A percentile compares a stretch with the other conserved stretches of the same genome.
Conservation (phyloP, 2,329 filamentous ascomycete genomes). For the Ophiognomonia clavigignenti-juglandacearum region DNA sequence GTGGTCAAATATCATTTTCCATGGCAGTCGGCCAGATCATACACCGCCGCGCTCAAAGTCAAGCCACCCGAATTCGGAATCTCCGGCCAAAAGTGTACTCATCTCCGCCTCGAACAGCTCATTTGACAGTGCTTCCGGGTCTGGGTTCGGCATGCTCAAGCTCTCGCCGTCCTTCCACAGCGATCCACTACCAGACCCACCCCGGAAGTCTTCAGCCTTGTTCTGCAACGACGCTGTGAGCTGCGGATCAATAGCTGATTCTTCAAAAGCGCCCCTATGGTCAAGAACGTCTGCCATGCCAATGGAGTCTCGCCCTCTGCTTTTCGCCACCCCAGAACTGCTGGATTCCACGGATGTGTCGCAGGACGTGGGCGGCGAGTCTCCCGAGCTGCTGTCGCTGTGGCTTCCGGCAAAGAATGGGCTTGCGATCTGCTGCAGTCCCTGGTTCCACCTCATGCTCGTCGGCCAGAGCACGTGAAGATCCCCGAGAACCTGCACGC, state of each 20-base stretch:
- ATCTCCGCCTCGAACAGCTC: slow-evolving; percentile 21
- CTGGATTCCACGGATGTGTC: slow-evolving; percentile 4
- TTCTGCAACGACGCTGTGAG: not conserved
- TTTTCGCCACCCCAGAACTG: not conserved
- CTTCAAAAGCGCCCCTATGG: not conserved
- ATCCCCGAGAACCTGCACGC: slow-evolving; percentile 18
- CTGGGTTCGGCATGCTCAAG: not conserved
- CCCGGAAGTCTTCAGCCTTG: not conserved
- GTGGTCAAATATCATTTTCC: not conserved
- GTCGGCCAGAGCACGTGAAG: slow-evolving; percentile 21
- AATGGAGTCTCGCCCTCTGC: not conserved
- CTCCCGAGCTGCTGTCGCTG: slow-evolving; percentile 4
- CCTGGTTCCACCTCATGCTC: slow-evolving; percentile 20
- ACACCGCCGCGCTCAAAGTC: slow-evolving; percentile 10
- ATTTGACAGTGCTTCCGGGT: slow-evolving; percentile 16
- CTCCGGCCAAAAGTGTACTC: slow-evolving; percentile 17
- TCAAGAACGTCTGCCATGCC: not conserved
- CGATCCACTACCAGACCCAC: not conserved
- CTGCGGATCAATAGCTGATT: slow-evolving; percentile 13
- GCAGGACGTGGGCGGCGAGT: slow-evolving; percentile 10
- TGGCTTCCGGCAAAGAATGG: slow-evolving; percentile 10
- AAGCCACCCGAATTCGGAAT: slow-evolving; percentile 18
- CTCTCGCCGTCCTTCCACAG: slow-evolving; percentile 6
- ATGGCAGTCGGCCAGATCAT: too few species aligned
- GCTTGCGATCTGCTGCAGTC: slow-evolving; percentile 17